Base-by-base conservation (phyloP, 257 asterid genomes). In the Rehmannia glutinosa region DNA sequence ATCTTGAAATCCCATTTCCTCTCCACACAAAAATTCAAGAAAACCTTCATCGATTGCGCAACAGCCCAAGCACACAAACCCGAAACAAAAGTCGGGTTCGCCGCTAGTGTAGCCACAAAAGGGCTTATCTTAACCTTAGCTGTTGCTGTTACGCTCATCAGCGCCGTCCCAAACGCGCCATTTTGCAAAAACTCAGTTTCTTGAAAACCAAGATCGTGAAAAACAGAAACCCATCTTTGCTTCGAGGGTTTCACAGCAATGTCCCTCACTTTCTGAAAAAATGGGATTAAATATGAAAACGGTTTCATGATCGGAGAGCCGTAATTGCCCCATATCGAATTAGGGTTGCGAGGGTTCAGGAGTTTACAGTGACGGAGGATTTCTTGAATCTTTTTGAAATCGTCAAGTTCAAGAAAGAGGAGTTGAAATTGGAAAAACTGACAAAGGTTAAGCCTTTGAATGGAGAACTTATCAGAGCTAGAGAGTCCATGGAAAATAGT, bases 81-180 rank as follows among this genome's bases (percentile, higher is more conserved):
- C 27, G 98, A 85, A 5, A 92, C 83, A 45, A 92, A 92, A 0
- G 98, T 84, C 23, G 95, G 97, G 75, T 92, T 92, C 24, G 94
- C 85, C 0, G 95, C 95, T 51, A 92, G 70, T 11, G 89, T 82
- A 1, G 92, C 84, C 75, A 92, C 84, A 15, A 92, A 54, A 8
- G 98, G 98, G 42, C 95, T 89, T 38, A 92, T 87, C 69, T 84
- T 87, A 10, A 89, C 96, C 82, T 79, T 89, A 0, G 98, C 97
- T 2, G 96, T 82, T 2, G 92, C 79, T 3, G 96, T 89, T 8
- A 77, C 91, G 30, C 95, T 86, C 86, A 91, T 79, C 19, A 91
- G 78, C 15, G 92, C 90, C 61, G 80, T 67, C 32, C 93, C 95
- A 38, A 91, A 64, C 0, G 86, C 86, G 32, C 93, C 96, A 61